Conservation (phyloP, 257 asterid species). For the Eustoma russellianum region DNA sequence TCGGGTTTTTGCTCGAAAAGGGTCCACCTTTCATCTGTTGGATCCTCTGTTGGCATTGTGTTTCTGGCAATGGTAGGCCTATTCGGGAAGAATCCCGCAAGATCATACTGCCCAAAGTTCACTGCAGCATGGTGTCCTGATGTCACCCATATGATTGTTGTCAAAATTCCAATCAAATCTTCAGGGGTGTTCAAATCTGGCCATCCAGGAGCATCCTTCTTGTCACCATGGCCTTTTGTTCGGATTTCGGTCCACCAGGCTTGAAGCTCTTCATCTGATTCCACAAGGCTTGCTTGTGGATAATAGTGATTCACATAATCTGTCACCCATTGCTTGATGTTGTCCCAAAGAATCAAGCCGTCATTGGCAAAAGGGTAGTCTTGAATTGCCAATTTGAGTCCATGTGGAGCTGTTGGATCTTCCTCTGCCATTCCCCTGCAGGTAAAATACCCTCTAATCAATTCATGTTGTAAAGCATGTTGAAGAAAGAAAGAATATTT, state of each 20-base stretch:
- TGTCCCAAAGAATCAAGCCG: constrained; percentile 67
- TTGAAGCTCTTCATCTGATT: constrained; percentile 54
- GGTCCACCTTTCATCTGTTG: constrained; percentile 25
- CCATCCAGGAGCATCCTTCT: constrained; percentile 77
- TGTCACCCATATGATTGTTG: constrained; percentile 61
- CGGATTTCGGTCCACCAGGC: constrained; percentile 73
- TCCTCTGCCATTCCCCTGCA: constrained; percentile 74
- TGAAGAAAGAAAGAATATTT: neutral
- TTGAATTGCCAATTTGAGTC: constrained; percentile 54
- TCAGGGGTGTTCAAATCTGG: constrained; percentile 38
- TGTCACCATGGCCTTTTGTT: constrained; percentile 62
- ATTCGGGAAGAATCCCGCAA: constrained; percentile 61
- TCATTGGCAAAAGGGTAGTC: constrained; percentile 81
- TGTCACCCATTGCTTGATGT: constrained; percentile 56
- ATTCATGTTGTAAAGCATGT: neutral
- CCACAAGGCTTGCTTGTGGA: constrained; percentile 20
- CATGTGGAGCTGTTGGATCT: constrained; percentile 63
- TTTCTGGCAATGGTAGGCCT: constrained; percentile 55
- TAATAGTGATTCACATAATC: constrained; percentile 53
- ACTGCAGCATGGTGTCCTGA: constrained; percentile 86
- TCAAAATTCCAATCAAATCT: constrained; percentile 40
- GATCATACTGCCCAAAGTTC: constrained; percentile 68
- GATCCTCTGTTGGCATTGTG: constrained; percentile 57
- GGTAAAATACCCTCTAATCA: neutral
- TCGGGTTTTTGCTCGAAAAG: constrained; percentile 53